These are phyloP conservation scores for Kingdonia uniflora DNA, from an alignment of 164 flowering plant genomes.

Conservation along the genomic window DNA sequence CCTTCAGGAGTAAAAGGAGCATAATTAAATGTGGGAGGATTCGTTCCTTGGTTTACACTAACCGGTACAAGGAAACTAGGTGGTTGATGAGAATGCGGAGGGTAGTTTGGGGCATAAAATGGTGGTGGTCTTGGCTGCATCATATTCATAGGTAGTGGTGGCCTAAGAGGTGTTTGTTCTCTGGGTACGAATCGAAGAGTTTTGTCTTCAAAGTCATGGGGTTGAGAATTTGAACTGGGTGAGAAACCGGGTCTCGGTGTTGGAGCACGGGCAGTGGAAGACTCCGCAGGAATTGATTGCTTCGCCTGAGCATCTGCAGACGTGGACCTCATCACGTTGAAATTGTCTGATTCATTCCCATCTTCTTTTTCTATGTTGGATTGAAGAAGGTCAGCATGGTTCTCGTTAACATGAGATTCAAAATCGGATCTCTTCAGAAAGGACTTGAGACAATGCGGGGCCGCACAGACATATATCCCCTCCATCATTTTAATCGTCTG, in stretches of 20 bases:
- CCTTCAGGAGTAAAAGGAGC: conserved; percentile 53
- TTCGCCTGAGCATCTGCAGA: conserved; percentile 19
- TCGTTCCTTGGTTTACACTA: conserved; percentile 28
- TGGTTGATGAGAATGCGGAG: conserved; percentile 36
- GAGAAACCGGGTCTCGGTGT: conserved; percentile 40
- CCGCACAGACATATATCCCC: conserved; percentile 92
- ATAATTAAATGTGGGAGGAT: conserved; percentile 41
- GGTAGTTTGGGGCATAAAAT: conserved; percentile 33
- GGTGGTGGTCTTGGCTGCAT: conserved; percentile 39
- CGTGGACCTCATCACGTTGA: conserved; percentile 15
- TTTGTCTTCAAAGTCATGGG: conserved; percentile 52
- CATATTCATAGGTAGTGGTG: conserved; percentile 14
- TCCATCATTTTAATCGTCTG: conserved; percentile 95
- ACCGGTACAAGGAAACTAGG: conserved; percentile 44
- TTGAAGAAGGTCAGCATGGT: conserved; percentile 66
- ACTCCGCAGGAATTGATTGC: conserved; percentile 47
- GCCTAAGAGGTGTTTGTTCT: conserved; percentile 43
- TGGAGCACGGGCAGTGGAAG: conserved; percentile 44
- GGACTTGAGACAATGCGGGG: conserved; percentile 95
- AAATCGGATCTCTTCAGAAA: conserved; percentile 69
- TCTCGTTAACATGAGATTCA: conserved; percentile 69
- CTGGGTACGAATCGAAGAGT: conserved; percentile 35
- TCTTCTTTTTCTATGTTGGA: conserved; percentile 57
- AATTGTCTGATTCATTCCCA: conserved; percentile 51
- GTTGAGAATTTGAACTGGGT: conserved; percentile 44